These are phyloP conservation scores for Ceratonia siliqua DNA, from an alignment of 306 rosid species.

Conservation along the genomic window DNA sequence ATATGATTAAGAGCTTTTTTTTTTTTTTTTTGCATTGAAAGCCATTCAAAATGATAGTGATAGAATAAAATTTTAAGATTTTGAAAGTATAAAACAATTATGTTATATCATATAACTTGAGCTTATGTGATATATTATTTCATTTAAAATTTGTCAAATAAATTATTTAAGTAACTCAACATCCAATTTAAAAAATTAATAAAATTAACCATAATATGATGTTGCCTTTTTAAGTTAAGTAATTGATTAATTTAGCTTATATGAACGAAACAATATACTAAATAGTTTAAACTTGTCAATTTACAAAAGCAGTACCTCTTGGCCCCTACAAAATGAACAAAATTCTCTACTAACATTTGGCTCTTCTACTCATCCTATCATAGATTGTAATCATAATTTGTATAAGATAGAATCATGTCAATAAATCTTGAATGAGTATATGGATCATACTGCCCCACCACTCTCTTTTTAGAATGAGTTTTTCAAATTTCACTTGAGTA, in stretches of 20 bases:
- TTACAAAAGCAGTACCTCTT: too few relatives aligned
- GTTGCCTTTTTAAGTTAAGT: too few relatives aligned
- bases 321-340: slow-evolving; percentile 17
- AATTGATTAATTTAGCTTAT: too few relatives aligned
- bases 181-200: background rate
- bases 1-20: too few relatives aligned
- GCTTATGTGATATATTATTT: too few relatives aligned
- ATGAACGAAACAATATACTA: too few relatives aligned
- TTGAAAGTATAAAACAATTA: too few relatives aligned
- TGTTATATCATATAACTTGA: too few relatives aligned
- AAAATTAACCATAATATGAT: too few relatives aligned
- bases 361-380: background rate
- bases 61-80: background rate
- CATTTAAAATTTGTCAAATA: background rate
- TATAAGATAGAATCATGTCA: background rate
- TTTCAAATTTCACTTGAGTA: background rate
- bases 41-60: background rate
- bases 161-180: background rate
- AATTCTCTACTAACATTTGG: slow-evolving; percentile 10
- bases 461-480: background rate
- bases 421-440: too few relatives aligned
- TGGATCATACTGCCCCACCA: background rate
- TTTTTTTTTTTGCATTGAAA: too few relatives aligned
- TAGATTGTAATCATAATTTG: background rate
- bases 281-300: too few relatives aligned